phyloP scores from a whole-genome alignment of 495 filamentous ascomycete species.

The Elasticomyces elasticus region DNA sequence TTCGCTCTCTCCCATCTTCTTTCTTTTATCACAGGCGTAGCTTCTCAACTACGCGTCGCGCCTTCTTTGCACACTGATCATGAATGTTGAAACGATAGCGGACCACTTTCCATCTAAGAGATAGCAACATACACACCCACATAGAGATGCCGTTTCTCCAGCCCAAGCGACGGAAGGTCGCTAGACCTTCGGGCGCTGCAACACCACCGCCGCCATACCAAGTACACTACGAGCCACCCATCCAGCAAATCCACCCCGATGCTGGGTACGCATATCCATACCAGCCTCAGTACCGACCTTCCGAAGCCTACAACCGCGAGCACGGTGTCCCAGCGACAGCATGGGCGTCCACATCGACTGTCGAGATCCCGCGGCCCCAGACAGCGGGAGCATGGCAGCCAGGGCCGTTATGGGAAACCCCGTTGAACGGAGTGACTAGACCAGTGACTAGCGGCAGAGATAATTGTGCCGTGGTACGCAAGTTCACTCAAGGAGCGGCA shows the following conservation, averaged over 20 bases:
- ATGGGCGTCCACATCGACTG: slow-evolving; percentile 6
- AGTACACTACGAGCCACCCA: not conserved
- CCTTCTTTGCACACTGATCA: no score
- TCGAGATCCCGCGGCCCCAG: not conserved
- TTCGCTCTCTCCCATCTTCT: no score
- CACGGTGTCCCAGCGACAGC: not conserved
- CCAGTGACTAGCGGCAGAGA: not conserved
- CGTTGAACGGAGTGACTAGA: not conserved
- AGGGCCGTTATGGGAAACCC: slow-evolving; percentile 4
- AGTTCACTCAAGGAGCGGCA: slow-evolving; percentile 34
- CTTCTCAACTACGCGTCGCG: no score
- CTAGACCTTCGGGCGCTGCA: not conserved
- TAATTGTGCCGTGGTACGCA: slow-evolving; percentile 8
- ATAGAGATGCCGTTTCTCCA: not conserved
- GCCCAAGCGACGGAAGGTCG: not conserved
- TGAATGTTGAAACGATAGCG: no score
- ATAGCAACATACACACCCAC: no score
- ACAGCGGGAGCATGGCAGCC: not conserved
- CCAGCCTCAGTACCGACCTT: not conserved
- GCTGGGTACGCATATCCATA: not conserved
- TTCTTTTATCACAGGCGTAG: no score
- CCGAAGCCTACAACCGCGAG: not conserved
- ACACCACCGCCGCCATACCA: not conserved
- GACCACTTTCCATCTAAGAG: no score
- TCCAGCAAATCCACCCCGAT: not conserved